Evolutionary conservation across 2,329 filamentous ascomycete genomes (phyloP), one percentile per base, ranked within the genome.

Genomic region (Penicillium fuscoglaucum): DNA sequence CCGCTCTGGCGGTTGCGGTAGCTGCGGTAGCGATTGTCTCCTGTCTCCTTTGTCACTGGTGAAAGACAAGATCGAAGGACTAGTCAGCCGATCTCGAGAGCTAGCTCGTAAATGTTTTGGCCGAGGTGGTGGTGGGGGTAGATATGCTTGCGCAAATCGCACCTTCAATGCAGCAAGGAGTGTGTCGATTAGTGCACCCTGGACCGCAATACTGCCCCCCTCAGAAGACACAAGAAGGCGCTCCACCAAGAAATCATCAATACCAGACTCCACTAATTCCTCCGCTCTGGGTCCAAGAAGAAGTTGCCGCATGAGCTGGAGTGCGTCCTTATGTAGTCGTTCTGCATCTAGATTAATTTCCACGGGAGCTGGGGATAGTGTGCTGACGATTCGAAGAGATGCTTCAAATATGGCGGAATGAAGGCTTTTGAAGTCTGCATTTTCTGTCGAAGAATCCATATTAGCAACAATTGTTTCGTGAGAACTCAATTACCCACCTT

Each of bases 181-280:
- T n/a, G 90, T 87, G 67, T 93, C 90, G 26, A 97, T 83, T 10
- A 96, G 77, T 0, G 91, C 81, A 15, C 89, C 87, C 68, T 96
- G 92, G 1, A 93, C 83, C 52, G 87, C 87, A 31, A 87, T 83
- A 65, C 91, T 90, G 1, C 84, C 65, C 2, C 66, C 77, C 6
- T 83, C 80, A 39, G 91, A 78, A 17, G 87, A 83, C 66, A 83
- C 81, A 29, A 80, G 78, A 6, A 96, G 81, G 62, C 86, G 84
- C 33, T 88, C 85, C 59, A 95, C 88, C 29, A 96, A 79, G 37
- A 84, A 74, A 21, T 85, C 79, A 68, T 96, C 91, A 10, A 96
- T 78, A 55, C 89, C 85, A 47, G 74, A 72, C 24, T 75, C 70
- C 35, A 70, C 66, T 29, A 78, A 57, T 29, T 75, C 69, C 50